Evolutionary conservation across 148 eudicot species (phyloP).

Genomic region (Spergularia bocconei): DNA sequence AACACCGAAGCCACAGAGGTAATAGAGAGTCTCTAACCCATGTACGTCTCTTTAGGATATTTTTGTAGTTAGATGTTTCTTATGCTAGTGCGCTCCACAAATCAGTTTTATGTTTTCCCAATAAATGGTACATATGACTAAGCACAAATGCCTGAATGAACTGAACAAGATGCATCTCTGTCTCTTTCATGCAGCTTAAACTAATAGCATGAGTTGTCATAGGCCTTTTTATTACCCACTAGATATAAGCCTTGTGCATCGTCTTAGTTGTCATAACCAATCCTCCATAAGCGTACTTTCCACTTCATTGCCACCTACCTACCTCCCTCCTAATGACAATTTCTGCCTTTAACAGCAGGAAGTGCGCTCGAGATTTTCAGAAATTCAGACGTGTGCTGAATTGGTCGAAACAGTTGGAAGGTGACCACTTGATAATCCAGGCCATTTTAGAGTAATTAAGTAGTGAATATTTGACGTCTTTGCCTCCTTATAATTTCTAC

Average conservation of each 20-base stretch:
- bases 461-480: not conserved
- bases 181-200: not conserved
- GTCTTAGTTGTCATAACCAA: not conserved
- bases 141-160: no score
- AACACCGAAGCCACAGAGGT: slow-evolving; percentile 20
- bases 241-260: not conserved
- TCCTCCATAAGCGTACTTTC: not conserved
- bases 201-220: not conserved
- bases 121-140: no score
- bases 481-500: not conserved
- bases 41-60: not conserved
- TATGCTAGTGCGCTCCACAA: not conserved
- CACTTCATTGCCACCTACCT: no score
- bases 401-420: slow-evolving; percentile 43
- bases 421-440: slow-evolving; percentile 18
- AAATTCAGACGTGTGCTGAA: slow-evolving; percentile 30
- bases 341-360: slow-evolving; percentile 15
- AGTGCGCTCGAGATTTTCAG: slow-evolving; percentile 4
- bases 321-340: not conserved
- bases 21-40: not conserved
- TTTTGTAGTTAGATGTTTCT: not conserved
- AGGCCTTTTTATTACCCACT: no score
- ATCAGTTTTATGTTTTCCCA: not conserved
- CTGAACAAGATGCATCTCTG: not conserved
- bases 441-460: not conserved